Evolutionary conservation across 306 rosid genomes (phyloP), one percentile per base, ranked within the genome.

Genomic region (Astragalus glycyphyllos): DNA sequence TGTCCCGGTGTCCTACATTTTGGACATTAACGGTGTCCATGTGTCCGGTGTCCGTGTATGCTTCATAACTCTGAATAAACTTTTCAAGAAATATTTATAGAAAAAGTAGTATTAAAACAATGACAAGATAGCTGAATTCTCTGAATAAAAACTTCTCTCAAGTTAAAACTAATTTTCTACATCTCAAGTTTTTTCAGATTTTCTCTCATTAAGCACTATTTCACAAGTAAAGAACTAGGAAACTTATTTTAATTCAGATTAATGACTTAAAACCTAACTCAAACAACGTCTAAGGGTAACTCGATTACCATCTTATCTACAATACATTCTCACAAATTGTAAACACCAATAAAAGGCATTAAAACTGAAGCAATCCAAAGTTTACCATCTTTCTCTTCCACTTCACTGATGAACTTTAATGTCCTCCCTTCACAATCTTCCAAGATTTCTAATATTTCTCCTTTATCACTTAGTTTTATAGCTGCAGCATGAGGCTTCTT

Each of bases 351-450:
- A 47, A 69, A 91, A 32, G 98, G 89, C 98, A 83, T 86, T 32
- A 94, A 70, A 29, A 89, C 97, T 4, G 97, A 94, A 58, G 86
- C 96, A 38, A 94, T 81, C 97, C 97, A 90, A 8, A 94, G 85
- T 75, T 84, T 82, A 65, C 97, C 97, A 71, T 90, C 96, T 72
- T 46, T 90, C 86, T 91, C 99, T 77, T 87, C 97, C 69, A 91
- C 84, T 83, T 94, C 97, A 50, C 97, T 90, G 23, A 89, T 76
- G 75, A 86, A 87, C 81, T 74, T 94, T 44, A 90, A 37, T 11
- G 81, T 77, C 61, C 77, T 87, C 44, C 99, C 97, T 47, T 87
- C 95, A 73, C 71, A 55, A 73, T 94, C 97, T 84, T 94, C 97
- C 77, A 94, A 75, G 12, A 84, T 83, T 74, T 84, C 86, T 71